Percentiles rank a stretch among this genome's conserved stretches.
phyloP scores from a whole-genome alignment of 176 grass and related monocot genomes.

The Eremochloa ophiuroides region DNA sequence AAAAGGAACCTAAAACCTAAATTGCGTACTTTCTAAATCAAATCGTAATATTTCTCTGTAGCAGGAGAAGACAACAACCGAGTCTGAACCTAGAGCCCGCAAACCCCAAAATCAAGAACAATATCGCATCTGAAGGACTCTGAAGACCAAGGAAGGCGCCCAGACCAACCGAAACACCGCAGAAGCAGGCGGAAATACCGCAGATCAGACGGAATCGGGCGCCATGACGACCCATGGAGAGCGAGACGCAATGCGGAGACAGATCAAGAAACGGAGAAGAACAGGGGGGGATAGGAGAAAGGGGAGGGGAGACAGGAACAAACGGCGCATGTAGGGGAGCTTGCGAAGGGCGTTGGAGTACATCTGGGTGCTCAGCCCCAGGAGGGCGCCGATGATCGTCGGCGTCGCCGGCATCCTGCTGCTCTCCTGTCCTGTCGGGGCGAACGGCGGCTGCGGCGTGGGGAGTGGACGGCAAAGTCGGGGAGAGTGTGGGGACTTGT shows the following conservation, averaged over 20 bases:
- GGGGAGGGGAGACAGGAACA: neutral
- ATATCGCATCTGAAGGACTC: slow-evolving; percentile 4
- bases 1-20: neutral
- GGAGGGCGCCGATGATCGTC: slow-evolving; percentile 82
- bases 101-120: slow-evolving; percentile 16
- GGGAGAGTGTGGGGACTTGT: neutral
- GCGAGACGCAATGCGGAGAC: neutral
- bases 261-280: slow-evolving; percentile 35
- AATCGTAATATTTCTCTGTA: neutral
- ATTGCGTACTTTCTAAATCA: neutral
- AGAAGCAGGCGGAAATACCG: neutral
- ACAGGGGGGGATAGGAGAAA: neutral
- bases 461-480: neutral
- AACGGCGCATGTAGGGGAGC: slow-evolving; percentile 95
- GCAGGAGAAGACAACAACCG: neutral
- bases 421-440: slow-evolving; percentile 20
- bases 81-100: neutral
- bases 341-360: slow-evolving; percentile 99
- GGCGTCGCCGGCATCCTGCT: slow-evolving; percentile 67
- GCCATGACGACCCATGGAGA: neutral
- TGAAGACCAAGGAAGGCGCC: neutral
- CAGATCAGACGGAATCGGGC: slow-evolving; percentile 10
- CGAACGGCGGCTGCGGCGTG: neutral
- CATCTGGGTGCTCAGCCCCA: slow-evolving; percentile 82
- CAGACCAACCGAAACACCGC: neutral